These are phyloP conservation scores for Heterobasidion annosum DNA, from an alignment of 1,284 basidiomycete genomes.

Conservation along the genomic window DNA sequence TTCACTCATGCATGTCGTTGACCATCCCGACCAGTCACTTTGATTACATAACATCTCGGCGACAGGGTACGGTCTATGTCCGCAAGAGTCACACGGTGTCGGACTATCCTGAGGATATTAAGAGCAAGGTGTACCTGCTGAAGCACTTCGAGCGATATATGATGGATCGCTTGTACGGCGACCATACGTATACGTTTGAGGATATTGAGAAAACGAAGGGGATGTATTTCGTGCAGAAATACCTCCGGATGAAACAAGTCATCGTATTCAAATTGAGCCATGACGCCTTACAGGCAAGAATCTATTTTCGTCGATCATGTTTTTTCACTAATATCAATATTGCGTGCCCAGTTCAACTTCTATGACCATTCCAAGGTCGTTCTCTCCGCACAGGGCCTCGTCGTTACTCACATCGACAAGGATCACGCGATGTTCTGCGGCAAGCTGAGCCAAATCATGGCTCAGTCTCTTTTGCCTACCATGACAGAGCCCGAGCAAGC, in stretches of 20 bases:
- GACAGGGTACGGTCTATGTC: slow-evolving; percentile 54
- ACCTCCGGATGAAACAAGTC: slow-evolving; percentile 92
- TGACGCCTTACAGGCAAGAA: slow-evolving; percentile 78
- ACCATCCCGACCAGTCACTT: slow-evolving; percentile 50
- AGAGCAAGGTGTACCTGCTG: slow-evolving; percentile 83
- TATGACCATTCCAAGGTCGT: slow-evolving; percentile 69
- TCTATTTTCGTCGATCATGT: background rate
- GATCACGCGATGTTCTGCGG: slow-evolving; percentile 73
- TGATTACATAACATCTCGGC: slow-evolving; percentile 70
- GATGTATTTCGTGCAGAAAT: slow-evolving; percentile 94
- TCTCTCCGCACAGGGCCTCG: slow-evolving; percentile 69
- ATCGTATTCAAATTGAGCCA: slow-evolving; percentile 96
- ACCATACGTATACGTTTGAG: slow-evolving; percentile 74
- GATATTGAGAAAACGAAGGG: slow-evolving; percentile 64
- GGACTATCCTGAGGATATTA: slow-evolving; percentile 67
- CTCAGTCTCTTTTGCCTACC: slow-evolving; percentile 34
- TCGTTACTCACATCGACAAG: slow-evolving; percentile 87
- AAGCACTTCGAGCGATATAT: slow-evolving; percentile 93
- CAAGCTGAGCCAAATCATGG: slow-evolving; percentile 70
- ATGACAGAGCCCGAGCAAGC: slow-evolving; percentile 38
- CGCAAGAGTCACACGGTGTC: slow-evolving; percentile 60
- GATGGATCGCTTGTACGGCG: slow-evolving; percentile 76
- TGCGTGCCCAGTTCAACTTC: slow-evolving; percentile 1
- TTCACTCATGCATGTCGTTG: slow-evolving; percentile 4
- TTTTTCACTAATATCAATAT: background rate